Percentiles rank a stretch among this genome's conserved stretches.
Evolutionary conservation across 2,329 filamentous ascomycete genomes (phyloP).

Genomic region (Colletotrichum lindemuthianum): DNA sequence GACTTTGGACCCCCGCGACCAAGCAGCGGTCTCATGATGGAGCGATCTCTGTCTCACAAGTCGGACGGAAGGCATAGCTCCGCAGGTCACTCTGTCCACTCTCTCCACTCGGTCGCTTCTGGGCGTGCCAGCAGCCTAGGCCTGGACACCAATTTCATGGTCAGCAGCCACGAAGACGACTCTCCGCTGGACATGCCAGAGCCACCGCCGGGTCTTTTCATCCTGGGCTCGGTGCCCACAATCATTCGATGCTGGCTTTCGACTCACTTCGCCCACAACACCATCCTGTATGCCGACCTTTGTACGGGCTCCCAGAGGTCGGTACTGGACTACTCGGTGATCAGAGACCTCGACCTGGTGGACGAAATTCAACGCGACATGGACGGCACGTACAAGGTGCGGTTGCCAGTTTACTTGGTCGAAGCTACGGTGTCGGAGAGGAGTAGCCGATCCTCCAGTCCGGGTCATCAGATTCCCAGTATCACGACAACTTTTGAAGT

Average conservation of each 20-base stretch:
- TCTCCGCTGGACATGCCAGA: slow-evolving; percentile 77
- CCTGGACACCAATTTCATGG: slow-evolving; percentile 75
- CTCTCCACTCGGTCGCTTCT: slow-evolving; percentile 76
- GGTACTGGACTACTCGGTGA: slow-evolving; percentile 77
- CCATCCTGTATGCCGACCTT: slow-evolving; percentile 88
- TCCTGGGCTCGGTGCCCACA: slow-evolving; percentile 88
- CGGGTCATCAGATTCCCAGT: slow-evolving; percentile 82
- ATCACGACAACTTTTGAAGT: slow-evolving; percentile 84
- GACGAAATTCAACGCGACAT: slow-evolving; percentile 73
- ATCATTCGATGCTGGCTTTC: slow-evolving; percentile 97
- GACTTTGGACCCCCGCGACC: slow-evolving; percentile 84
- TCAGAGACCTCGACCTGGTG: slow-evolving; percentile 78
- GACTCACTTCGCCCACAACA: slow-evolving; percentile 87
- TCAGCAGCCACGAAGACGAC: slow-evolving; percentile 69
- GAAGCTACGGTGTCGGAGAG: slow-evolving; percentile 86
- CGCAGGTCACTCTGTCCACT: slow-evolving; percentile 74
- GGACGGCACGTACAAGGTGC: slow-evolving; percentile 74
- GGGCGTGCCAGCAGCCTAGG: slow-evolving; percentile 90
- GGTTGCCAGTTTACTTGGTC: slow-evolving; percentile 86
- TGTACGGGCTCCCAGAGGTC: slow-evolving; percentile 94
- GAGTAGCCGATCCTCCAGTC: slow-evolving; percentile 76
- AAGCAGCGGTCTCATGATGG: slow-evolving; percentile 86
- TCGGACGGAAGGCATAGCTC: slow-evolving; percentile 96
- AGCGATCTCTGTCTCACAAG: slow-evolving; percentile 92
- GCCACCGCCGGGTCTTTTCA: slow-evolving; percentile 84